Percentiles rank a stretch among this genome's conserved stretches.
phyloP scores from a whole-genome alignment of 306 rosid species.

The Dalbergia cultrata region DNA sequence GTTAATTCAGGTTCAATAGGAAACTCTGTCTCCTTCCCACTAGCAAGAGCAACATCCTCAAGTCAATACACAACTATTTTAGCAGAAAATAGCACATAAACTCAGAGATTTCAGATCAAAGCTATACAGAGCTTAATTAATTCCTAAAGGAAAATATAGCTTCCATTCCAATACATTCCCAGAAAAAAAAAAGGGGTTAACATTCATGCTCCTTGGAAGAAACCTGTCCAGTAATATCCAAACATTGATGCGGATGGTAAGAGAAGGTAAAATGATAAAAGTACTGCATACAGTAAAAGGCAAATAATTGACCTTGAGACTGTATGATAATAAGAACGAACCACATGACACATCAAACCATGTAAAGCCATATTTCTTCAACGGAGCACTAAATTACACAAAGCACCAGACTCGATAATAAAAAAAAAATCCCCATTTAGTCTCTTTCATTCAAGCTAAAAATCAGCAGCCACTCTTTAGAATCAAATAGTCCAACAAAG shows the following conservation, averaged over 20 bases:
- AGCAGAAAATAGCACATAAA: slow-evolving; percentile 8
- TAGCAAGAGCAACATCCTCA: slow-evolving; percentile 45
- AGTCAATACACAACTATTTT: slow-evolving; percentile 32
- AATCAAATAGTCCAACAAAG: slow-evolving; percentile 30
- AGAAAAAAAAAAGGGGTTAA: background rate
- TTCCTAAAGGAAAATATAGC: slow-evolving; percentile 13
- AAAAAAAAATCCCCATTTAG: background rate
- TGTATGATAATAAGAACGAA: background rate
- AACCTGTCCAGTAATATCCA: background rate
- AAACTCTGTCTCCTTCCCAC: slow-evolving; percentile 93
- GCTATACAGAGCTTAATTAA: background rate
- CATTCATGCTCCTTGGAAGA: background rate
- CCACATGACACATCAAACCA: slow-evolving; percentile 13
- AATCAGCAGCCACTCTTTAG: background rate
- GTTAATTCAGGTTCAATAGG: slow-evolving; percentile 91
- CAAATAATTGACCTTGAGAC: background rate
- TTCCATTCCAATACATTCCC: background rate
- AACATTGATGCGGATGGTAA: background rate
- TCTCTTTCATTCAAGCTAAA: background rate
- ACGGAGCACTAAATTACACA: background rate
- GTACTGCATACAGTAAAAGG: background rate
- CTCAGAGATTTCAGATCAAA: slow-evolving; percentile 7
- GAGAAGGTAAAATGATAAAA: background rate
- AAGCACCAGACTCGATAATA: background rate
- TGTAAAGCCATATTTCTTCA: slow-evolving; percentile 6